phyloP scores from a whole-genome alignment of 2,329 filamentous ascomycete species.

The Stagonosporopsis cucurbitacearum region DNA sequence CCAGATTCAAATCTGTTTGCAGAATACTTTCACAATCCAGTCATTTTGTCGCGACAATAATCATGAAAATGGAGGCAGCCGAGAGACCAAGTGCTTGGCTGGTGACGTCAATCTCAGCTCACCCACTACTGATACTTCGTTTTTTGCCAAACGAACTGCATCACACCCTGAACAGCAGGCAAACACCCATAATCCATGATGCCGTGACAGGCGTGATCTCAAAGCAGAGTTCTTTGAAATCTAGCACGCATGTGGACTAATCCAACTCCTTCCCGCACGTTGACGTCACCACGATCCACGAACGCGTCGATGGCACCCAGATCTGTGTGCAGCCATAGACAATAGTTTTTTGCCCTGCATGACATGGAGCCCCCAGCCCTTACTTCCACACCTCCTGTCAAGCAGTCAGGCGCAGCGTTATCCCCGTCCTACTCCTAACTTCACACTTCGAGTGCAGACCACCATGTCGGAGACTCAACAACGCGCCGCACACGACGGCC shows the following conservation, averaged over 20 bases:
- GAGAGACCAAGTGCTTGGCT: neutral
- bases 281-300: conserved; percentile 11
- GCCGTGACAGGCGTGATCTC: neutral
- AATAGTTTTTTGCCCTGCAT: conserved; percentile 7
- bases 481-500: conserved; percentile 8
- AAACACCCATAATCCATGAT: neutral
- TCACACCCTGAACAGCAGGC: neutral
- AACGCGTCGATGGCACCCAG: conserved; percentile 1
- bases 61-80: neutral
- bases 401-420: neutral
- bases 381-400: neutral
- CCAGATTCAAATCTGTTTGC: too few relatives aligned
- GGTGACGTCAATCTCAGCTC: neutral
- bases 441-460: neutral
- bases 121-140: neutral
- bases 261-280: neutral
- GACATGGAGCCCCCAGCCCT: neutral
- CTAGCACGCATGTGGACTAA: neutral
- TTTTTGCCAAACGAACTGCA: neutral
- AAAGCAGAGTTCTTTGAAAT: neutral
- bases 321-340: neutral
- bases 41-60: neutral
- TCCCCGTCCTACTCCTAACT: neutral
- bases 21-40: neutral
- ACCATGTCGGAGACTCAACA: conserved; percentile 12